Conservation (phyloP, 352 stramenopile species). For the Thalassiosira mediterranea region DNA sequence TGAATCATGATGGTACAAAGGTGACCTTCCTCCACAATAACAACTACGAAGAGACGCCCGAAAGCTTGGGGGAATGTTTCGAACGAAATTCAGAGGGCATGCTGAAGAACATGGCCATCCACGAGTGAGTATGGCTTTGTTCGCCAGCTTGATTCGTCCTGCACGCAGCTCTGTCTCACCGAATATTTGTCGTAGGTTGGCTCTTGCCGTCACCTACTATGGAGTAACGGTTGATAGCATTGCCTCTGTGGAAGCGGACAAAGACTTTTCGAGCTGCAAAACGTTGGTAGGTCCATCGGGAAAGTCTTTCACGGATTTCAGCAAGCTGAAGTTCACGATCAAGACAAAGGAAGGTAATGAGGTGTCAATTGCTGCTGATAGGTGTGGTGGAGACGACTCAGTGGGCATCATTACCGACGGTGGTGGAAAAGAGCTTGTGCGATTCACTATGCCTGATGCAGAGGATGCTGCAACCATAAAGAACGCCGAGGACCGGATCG, state of each 20-base stretch:
- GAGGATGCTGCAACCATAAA: constrained; percentile 71
- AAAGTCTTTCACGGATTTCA: constrained; percentile 80
- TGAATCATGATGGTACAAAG: constrained; percentile 45
- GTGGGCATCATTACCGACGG: constrained; percentile 67
- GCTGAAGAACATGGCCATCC: constrained; percentile 89
- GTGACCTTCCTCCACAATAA: constrained; percentile 84
- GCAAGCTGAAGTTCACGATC: constrained; percentile 84
- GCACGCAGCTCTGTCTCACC: constrained; percentile 69
- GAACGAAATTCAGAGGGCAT: constrained; percentile 86
- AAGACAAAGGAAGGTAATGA: constrained; percentile 78
- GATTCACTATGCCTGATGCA: constrained; percentile 80
- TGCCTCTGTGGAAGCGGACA: constrained; percentile 77
- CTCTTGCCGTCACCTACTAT: constrained; percentile 84
- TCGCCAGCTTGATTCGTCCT: constrained; percentile 37
- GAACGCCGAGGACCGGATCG: constrained; percentile 66
- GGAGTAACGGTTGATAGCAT: constrained; percentile 84
- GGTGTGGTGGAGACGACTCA: constrained; percentile 73
- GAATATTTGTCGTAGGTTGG: constrained; percentile 82
- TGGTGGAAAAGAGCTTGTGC: constrained; percentile 66
- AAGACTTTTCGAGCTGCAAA: constrained; percentile 79
- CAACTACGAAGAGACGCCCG: constrained; percentile 74
- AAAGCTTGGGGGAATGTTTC: constrained; percentile 84
- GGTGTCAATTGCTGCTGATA: constrained; percentile 76
- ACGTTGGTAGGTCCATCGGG: constrained; percentile 76
- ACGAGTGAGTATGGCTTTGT: constrained; percentile 69